A percentile compares a stretch with the other conserved stretches of the same genome.
These are phyloP conservation scores for Rhynchosporium graminicola DNA, from an alignment of 2,329 filamentous ascomycete species.

Conservation along the genomic window DNA sequence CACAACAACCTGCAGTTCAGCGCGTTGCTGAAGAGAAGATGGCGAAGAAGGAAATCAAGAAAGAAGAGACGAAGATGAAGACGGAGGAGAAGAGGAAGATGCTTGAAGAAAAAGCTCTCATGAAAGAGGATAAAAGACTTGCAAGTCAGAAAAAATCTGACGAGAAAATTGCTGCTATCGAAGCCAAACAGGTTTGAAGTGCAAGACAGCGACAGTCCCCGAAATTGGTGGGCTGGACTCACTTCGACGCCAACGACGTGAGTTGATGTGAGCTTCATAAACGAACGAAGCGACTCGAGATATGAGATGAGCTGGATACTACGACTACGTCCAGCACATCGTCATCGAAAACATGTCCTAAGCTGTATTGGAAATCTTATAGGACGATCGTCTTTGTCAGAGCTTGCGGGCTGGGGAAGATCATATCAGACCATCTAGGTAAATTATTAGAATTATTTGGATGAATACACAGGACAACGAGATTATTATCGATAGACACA, in stretches of 20 bases:
- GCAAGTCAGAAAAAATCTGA: slow-evolving; percentile 16
- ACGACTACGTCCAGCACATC: too few relatives aligned
- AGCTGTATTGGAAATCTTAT: too few relatives aligned
- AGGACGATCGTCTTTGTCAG: too few relatives aligned
- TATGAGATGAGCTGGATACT: too few relatives aligned
- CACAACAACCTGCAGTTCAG: slow-evolving; percentile 7
- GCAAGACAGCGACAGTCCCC: background rate
- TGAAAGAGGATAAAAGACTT: slow-evolving; percentile 13
- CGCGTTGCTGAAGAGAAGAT: slow-evolving; percentile 29
- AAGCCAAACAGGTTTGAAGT: background rate
- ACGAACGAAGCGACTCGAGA: too few relatives aligned
- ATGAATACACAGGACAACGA: too few relatives aligned
- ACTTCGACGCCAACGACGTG: background rate
- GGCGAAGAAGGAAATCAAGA: slow-evolving; percentile 26
- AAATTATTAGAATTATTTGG: too few relatives aligned
- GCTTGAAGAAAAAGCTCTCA: slow-evolving; percentile 18
- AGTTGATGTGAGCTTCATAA: too few relatives aligned
- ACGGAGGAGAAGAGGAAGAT: slow-evolving; percentile 30
- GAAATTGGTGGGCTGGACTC: background rate
- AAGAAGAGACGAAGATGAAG: slow-evolving; percentile 29
- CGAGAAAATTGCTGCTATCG: slow-evolving; percentile 9
- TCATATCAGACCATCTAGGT: too few relatives aligned
- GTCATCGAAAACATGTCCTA: too few relatives aligned
- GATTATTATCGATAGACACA: too few relatives aligned
- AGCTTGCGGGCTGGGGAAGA: too few relatives aligned